Conservation (phyloP, 257 asterid genomes). For the Anisodus acutangulus region DNA sequence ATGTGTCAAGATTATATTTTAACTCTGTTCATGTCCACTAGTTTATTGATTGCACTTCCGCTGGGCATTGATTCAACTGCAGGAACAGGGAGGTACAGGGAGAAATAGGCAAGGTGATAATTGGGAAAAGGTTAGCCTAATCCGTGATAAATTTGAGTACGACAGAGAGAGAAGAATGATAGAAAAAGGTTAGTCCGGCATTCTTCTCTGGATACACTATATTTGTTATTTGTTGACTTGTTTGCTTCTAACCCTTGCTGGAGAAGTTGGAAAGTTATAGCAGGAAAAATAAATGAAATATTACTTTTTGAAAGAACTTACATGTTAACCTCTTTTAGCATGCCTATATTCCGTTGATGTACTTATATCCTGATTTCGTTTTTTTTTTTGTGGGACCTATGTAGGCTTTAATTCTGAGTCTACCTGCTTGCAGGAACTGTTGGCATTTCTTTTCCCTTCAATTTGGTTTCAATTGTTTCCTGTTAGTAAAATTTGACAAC, state of each 20-base stretch:
- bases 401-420: not conserved
- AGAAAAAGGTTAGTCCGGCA: constrained; percentile 65
- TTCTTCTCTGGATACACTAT: constrained; percentile 9
- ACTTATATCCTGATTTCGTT: not conserved
- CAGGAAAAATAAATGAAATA: too few relatives aligned
- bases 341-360: not conserved
- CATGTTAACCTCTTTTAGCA: too few relatives aligned
- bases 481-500: not conserved
- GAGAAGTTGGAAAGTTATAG: too few relatives aligned
- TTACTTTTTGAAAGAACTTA: too few relatives aligned
- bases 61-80: constrained; percentile 37
- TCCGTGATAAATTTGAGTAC: constrained; percentile 92
- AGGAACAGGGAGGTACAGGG: constrained; percentile 56
- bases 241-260: not conserved
- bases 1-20: not conserved
- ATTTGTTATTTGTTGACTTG: not conserved
- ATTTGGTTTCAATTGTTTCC: not conserved
- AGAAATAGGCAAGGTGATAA: constrained; percentile 53
- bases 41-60: not conserved
- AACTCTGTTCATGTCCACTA: not conserved
- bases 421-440: not conserved
- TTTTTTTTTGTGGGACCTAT: not conserved
- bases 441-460: not conserved
- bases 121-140: constrained; percentile 70
- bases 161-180: constrained; percentile 92